A percentile compares a stretch with the other conserved stretches of the same genome.
phyloP scores from a whole-genome alignment of 2,329 filamentous ascomycete genomes.

The Ophiostoma ulmi region DNA sequence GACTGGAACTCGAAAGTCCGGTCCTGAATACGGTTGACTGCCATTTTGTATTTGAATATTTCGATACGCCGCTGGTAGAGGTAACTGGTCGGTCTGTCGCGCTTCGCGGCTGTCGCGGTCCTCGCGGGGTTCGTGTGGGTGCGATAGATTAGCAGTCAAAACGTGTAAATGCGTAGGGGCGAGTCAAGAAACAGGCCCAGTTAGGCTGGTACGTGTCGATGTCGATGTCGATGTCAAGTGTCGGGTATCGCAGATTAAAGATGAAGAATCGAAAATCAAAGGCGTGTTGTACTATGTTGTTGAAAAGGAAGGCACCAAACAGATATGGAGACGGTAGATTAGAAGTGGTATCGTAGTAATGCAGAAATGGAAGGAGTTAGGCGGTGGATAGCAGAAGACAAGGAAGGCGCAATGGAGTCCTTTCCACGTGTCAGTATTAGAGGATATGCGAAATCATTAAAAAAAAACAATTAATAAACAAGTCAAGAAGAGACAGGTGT shows the following conservation, averaged over 20 bases:
- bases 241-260: not conserved
- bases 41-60: constrained; percentile 42
- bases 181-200: not conserved
- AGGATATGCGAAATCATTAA: not conserved
- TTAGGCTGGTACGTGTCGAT: not conserved
- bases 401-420: not conserved
- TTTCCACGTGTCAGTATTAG: not conserved
- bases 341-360: constrained; percentile 4
- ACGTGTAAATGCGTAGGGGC: not conserved
- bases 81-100: not conserved
- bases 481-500: not conserved
- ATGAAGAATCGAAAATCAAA: not conserved
- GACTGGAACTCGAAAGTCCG: constrained; percentile 92
- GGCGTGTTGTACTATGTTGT: not conserved
- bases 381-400: not conserved
- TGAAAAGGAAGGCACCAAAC: not conserved
- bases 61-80: not conserved
- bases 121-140: constrained; percentile 3
- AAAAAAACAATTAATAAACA: not conserved
- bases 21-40: constrained; percentile 80
- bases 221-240: not conserved
- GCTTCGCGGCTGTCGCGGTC: constrained; percentile 1
- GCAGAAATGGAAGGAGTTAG: not conserved
- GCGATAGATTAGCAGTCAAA: not conserved
- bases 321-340: not conserved